These are phyloP conservation scores for Plasmopara viticola DNA, from an alignment of 352 stramenopile genomes.

Conservation along the genomic window DNA sequence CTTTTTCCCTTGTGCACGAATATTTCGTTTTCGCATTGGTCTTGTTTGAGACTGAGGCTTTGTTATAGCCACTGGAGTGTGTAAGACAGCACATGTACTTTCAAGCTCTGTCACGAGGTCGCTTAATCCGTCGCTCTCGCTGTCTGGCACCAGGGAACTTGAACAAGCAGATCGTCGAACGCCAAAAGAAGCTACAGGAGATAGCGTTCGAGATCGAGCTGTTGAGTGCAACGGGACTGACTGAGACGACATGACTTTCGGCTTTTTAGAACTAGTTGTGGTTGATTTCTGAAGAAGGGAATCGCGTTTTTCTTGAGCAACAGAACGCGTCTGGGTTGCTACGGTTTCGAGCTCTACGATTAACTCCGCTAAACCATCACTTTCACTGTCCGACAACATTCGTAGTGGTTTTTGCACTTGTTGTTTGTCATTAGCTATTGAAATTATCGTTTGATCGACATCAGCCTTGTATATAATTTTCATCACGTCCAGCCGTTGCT, in stretches of 20 bases:
- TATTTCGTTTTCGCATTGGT: slow-evolving; percentile 6
- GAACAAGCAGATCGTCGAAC: slow-evolving; percentile 20
- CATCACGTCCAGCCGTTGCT: slow-evolving; percentile 7
- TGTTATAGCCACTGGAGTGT: slow-evolving; percentile 3
- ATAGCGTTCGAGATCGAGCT: background rate
- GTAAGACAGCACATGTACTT: slow-evolving; percentile 2
- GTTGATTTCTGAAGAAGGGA: slow-evolving; percentile 1
- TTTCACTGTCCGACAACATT: slow-evolving; percentile 33
- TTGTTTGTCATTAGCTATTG: slow-evolving; percentile 5
- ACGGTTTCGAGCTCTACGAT: slow-evolving; percentile 31
- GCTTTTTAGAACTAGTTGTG: background rate
- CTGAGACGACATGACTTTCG: slow-evolving; percentile 1
- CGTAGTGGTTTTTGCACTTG: background rate
- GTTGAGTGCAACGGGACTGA: background rate
- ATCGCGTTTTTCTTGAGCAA: background rate
- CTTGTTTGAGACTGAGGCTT: slow-evolving; percentile 3
- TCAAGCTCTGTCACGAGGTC: slow-evolving; percentile 46
- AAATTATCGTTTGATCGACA: background rate
- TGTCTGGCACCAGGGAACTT: slow-evolving; percentile 30
- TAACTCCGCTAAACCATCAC: slow-evolving; percentile 42
- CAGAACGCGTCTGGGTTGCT: background rate
- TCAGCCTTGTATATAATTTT: background rate
- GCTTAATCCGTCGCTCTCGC: slow-evolving; percentile 44
- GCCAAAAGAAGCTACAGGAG: background rate
- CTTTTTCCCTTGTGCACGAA: slow-evolving; percentile 3